A percentile compares a stretch with the other conserved stretches of the same genome.
Evolutionary conservation across 2,329 filamentous ascomycete genomes (phyloP).

Genomic region (Penicillium sp.): DNA sequence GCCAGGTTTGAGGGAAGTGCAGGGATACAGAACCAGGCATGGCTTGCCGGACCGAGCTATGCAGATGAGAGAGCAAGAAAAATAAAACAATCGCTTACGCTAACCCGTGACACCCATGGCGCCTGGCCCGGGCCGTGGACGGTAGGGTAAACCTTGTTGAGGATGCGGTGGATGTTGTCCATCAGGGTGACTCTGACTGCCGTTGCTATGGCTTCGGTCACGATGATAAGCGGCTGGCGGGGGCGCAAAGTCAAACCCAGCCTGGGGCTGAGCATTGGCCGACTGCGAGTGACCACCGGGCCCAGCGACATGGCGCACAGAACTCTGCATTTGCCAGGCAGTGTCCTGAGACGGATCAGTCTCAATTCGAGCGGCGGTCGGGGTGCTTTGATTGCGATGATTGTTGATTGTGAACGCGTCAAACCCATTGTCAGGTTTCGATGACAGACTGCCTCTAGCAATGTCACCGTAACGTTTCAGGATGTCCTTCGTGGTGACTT

Average conservation of each 20-base stretch:
- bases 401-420: slow-evolving; percentile 46
- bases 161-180: slow-evolving; percentile 12
- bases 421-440: slow-evolving; percentile 48
- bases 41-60: slow-evolving; percentile 15
- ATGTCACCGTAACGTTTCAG: slow-evolving; percentile 88
- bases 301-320: slow-evolving; percentile 65
- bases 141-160: slow-evolving; percentile 30
- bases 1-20: slow-evolving; percentile 14
- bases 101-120: slow-evolving; percentile 38
- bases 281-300: slow-evolving; percentile 34
- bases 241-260: slow-evolving; percentile 23
- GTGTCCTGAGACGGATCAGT: slow-evolving; percentile 69
- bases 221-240: slow-evolving; percentile 25
- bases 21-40: slow-evolving; percentile 11
- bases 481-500: slow-evolving; percentile 96
- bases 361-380: slow-evolving; percentile 63
- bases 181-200: slow-evolving; percentile 28
- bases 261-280: slow-evolving; percentile 20
- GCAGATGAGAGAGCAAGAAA: slow-evolving; percentile 13
- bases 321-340: slow-evolving; percentile 75
- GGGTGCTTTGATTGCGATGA: slow-evolving; percentile 34
- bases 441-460: slow-evolving; percentile 56
- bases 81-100: not conserved
- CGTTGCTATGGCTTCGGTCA: slow-evolving; percentile 32
- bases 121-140: slow-evolving; percentile 32